Percentiles rank a stretch among this genome's conserved stretches.
Evolutionary conservation across 345 rosid species (phyloP).

Genomic region (Hibiscus mutabilis): DNA sequence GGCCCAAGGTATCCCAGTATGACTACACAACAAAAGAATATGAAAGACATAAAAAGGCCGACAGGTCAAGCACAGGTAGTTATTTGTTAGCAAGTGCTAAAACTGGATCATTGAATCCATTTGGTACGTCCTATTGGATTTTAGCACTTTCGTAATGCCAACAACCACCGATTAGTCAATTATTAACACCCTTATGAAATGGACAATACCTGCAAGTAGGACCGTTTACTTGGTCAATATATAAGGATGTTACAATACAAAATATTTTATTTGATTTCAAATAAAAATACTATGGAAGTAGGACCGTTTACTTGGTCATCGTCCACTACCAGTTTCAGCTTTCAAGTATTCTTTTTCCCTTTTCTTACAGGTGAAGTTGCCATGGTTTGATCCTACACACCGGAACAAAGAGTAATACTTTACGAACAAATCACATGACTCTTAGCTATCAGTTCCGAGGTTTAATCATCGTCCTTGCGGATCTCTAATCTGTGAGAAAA

Average conservation of each 20-base stretch:
- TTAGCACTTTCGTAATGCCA: background rate
- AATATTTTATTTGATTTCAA: background rate
- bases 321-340: background rate
- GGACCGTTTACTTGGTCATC: background rate
- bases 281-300: background rate
- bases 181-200: background rate
- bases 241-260: background rate
- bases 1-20: no score
- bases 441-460: background rate
- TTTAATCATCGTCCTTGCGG: conserved; percentile 9
- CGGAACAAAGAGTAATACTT: background rate
- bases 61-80: no score
- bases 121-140: background rate
- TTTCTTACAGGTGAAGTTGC: background rate
- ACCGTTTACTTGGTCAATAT: no score
- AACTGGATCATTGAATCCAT: no score
- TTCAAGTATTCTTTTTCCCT: background rate
- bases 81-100: no score
- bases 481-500: conserved; percentile 6
- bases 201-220: background rate
- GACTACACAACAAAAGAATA: no score
- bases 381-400: background rate
- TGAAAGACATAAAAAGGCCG: no score
- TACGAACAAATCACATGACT: background rate
- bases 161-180: background rate